Evolutionary conservation across 2,329 filamentous ascomycete species (phyloP).

Genomic region (Beauveria pseudobassiana): DNA sequence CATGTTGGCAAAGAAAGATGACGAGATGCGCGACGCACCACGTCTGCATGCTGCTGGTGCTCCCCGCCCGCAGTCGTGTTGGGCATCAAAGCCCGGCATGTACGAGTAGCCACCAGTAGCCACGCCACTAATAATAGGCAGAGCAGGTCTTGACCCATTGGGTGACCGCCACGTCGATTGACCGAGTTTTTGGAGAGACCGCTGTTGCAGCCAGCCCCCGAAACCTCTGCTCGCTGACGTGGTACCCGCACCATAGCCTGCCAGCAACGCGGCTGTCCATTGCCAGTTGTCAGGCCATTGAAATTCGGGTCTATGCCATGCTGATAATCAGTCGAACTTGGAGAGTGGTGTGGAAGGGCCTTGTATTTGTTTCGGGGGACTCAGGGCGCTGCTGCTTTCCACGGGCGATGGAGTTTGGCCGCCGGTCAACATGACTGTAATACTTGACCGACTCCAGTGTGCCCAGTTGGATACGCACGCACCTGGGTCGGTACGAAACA

Average conservation of each 20-base stretch:
- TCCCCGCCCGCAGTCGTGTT: conserved; percentile 8
- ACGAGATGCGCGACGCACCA: neutral
- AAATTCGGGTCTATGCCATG: neutral
- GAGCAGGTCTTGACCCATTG: conserved; percentile 4
- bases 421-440: neutral
- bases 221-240: neutral
- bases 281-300: neutral
- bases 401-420: neutral
- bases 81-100: conserved; percentile 10
- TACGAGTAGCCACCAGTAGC: conserved; percentile 4
- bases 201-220: neutral
- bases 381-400: neutral
- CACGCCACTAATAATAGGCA: conserved; percentile 2
- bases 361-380: neutral
- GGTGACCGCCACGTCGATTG: conserved; percentile 13
- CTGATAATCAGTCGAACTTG: neutral
- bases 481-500: neutral
- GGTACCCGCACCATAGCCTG: neutral
- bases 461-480: neutral
- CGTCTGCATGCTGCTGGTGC: neutral
- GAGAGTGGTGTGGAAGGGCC: neutral
- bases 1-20: neutral
- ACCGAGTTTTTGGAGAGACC: conserved; percentile 11
- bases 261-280: neutral
- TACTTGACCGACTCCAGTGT: neutral